Evolutionary conservation across 2,329 filamentous ascomycete genomes (phyloP), one percentile per base, ranked within the genome.

Genomic region (Kalmusia sp.): DNA sequence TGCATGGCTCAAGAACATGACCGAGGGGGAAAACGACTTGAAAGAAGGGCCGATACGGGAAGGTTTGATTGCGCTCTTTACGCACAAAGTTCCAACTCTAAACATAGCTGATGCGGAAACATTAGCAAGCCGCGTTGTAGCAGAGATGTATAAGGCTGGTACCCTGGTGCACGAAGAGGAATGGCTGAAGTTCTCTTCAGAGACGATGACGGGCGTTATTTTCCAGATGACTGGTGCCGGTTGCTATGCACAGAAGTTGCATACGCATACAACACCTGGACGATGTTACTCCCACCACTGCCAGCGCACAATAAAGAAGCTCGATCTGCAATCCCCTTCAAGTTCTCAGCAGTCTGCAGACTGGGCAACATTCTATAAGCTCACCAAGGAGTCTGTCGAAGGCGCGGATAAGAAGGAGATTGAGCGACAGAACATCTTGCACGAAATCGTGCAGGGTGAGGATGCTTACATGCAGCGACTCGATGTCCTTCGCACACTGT

Each of bases 61-160:
- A 62, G 93, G 91, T 2, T 82, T 99, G 35, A 87, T 96, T 35
- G 90, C 88, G 25, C 80, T 99, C 6, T 98, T 99, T 72, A 96
- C 91, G 1, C 85, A 91, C 76, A 98, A 97, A 74, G 92, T 99
- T 0, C 93, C 95, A 0, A 99, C 92, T 0, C 97, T 99, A 92
- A 98, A 99, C 65, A 93, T 95, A 35, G 93, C 93, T 5, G 96
- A 99, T 79, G 95, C 95, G 0, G 95, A 99, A 72, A 89, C 88
- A 1, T 80, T 99, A 46, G 91, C 91, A 57, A 84, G 85, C 53
- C 86, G 86, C 34, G 90, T 96, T 0, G 87, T 96, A 2, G 81
- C 86, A 49, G 85, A 88, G 40, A 95, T 99, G 91, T 84, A 93
- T 60, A 82, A 85, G 21, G 86, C 88, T 7, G 88, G 87, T 33